Base-by-base conservation (phyloP, 73 alveolate species). In the Tetrahymena malaccensis region DNA sequence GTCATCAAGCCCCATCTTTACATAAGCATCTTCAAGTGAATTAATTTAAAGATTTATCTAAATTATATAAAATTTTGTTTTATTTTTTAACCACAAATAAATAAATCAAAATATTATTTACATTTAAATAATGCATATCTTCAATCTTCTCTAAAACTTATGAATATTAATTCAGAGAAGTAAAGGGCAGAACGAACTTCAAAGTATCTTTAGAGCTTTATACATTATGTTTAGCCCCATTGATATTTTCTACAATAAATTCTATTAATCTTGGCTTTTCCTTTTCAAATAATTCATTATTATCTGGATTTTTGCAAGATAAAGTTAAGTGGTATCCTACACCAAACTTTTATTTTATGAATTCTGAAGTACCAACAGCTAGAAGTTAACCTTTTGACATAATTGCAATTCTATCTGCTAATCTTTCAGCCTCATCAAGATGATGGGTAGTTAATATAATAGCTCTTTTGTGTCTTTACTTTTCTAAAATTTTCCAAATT, bases 1-100 rank as follows among this genome's bases (percentile, higher is more conserved):
- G 25, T 95, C 97, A 34, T 95, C 97, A 22, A 95, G 25, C 17
- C 97, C 99, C 21, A 98, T 99, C 96, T 97, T 98, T 4, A 99
- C 97, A 96, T 98, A 99, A 0, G 99, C 99, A 94, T 99, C 99
- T 98, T 99, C 99, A 85, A 99, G 97, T 35, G 99, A 98, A 33
- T 99, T 98, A 97, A 99, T 97, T 19, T 98, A 97, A 10, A 98
- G 95, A 25, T 70, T 70, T 70, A 70, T 70, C 89, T 70, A 22
- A 1, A 70, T 70, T 70, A 6, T 3, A 27, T 9, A 70, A 70
- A 70, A 70, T 9, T 70, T 70, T 4, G 43, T 35, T 35, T 35
- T 4, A 2, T 35, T 35, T n/a, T n/a, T n/a, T n/a, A n/a, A 35
- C 2, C 2, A 35, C 43, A 35, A 35, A 56, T 4, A 56, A 56